phyloP scores from a whole-genome alignment of 1,139 yeast genomes.

The Cylindricascospora bacillispora region DNA sequence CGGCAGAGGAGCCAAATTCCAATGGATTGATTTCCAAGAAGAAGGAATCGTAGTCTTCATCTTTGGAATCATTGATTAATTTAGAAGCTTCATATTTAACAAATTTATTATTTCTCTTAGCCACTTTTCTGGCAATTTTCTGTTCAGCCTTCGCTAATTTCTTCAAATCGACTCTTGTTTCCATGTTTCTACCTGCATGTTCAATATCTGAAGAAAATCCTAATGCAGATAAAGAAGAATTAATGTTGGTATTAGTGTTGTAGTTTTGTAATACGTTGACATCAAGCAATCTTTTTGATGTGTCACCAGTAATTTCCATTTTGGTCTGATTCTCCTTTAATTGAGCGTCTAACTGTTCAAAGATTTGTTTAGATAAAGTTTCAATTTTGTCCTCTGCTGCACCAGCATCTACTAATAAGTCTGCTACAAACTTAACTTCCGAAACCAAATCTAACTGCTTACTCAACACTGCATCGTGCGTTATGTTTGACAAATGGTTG shows the following conservation, averaged over 20 bases:
- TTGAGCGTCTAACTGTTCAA: slow-evolving; percentile 40
- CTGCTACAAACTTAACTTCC: slow-evolving; percentile 55
- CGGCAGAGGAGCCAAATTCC: slow-evolving; percentile 82
- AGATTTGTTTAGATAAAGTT: slow-evolving; percentile 34
- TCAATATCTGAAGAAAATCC: slow-evolving; percentile 78
- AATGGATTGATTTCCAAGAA: slow-evolving; percentile 90
- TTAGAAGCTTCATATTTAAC: slow-evolving; percentile 88
- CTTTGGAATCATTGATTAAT: slow-evolving; percentile 48
- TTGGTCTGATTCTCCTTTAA: slow-evolving; percentile 61
- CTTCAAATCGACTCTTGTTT: slow-evolving; percentile 89
- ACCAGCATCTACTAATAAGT: slow-evolving; percentile 67
- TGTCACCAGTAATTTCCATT: slow-evolving; percentile 57
- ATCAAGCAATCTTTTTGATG: slow-evolving; percentile 69
- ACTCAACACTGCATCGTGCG: slow-evolving; percentile 72
- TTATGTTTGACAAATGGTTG: slow-evolving; percentile 59
- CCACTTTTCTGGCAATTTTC: slow-evolving; percentile 92
- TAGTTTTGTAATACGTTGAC: slow-evolving; percentile 52
- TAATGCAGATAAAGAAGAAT: slow-evolving; percentile 55
- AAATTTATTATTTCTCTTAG: slow-evolving; percentile 79
- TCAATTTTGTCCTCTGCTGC: slow-evolving; percentile 47
- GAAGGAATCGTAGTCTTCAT: slow-evolving; percentile 83
- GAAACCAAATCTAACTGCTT: slow-evolving; percentile 53
- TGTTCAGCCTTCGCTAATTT: slow-evolving; percentile 94
- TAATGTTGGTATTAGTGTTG: slow-evolving; percentile 51
- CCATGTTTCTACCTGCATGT: slow-evolving; percentile 83